Conservation (phyloP, 495 filamentous ascomycete species). For the Lasiosphaeria miniovina region DNA sequence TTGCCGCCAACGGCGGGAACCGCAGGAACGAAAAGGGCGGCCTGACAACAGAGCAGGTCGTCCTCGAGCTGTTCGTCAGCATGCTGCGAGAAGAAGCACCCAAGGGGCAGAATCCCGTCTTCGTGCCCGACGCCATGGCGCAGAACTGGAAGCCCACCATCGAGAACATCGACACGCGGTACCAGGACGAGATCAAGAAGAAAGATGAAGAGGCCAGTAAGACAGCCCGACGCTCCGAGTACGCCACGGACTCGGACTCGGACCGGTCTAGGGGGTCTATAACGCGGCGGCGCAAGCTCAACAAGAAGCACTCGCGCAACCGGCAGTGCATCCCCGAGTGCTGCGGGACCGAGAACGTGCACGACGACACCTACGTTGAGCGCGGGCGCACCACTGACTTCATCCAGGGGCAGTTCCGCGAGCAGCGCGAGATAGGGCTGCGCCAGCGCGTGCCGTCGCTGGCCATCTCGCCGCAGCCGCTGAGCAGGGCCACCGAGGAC, state of each 20-base stretch:
- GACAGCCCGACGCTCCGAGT: neutral
- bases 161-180: too few relatives aligned
- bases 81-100: too few relatives aligned
- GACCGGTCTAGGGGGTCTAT: too few relatives aligned
- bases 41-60: too few relatives aligned
- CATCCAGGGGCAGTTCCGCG: slow-evolving; percentile 21
- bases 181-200: neutral
- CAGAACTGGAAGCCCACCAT: too few relatives aligned
- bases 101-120: too few relatives aligned
- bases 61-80: too few relatives aligned
- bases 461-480: slow-evolving; percentile 15
- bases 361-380: slow-evolving; percentile 35
- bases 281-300: neutral
- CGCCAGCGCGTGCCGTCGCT: slow-evolving; percentile 12
- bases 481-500: slow-evolving; percentile 10
- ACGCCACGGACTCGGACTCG: neutral
- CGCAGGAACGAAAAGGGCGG: too few relatives aligned
- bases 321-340: slow-evolving; percentile 18
- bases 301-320: neutral
- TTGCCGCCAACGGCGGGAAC: slow-evolving; percentile 3
- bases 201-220: slow-evolving; percentile 14
- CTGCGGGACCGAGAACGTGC: slow-evolving; percentile 21
- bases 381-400: slow-evolving; percentile 29
- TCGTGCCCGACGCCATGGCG: too few relatives aligned
- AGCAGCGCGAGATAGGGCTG: slow-evolving; percentile 1